Evolutionary conservation across 257 asterid genomes (phyloP).

Genomic region (Asclepias syriaca): DNA sequence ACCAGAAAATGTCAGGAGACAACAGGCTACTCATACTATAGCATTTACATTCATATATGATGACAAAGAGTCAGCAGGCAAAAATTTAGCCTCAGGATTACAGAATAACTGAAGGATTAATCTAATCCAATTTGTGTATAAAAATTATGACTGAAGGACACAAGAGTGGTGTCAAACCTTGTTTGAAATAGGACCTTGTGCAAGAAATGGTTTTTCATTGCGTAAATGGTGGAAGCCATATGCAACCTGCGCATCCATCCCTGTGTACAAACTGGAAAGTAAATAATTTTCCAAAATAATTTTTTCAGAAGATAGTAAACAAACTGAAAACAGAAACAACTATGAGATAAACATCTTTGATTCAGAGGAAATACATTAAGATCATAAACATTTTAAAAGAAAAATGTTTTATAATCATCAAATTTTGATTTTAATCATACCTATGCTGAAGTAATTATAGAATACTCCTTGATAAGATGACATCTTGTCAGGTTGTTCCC

Average conservation of each 20-base stretch:
- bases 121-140: background rate
- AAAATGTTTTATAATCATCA: background rate
- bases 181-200: conserved; percentile 90
- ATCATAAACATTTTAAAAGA: background rate
- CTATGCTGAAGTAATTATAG: conserved; percentile 97
- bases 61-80: background rate
- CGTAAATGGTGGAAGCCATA: conserved; percentile 94
- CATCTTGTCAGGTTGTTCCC: conserved; percentile 58
- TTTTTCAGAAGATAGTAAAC: background rate
- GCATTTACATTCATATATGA: background rate
- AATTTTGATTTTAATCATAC: conserved; percentile 24
- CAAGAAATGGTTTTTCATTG: conserved; percentile 85
- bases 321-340: background rate
- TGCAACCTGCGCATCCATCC: conserved; percentile 98
- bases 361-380: background rate
- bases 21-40: background rate
- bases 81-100: conserved; percentile 4
- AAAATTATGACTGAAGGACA: conserved; percentile 5
- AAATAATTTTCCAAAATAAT: conserved; percentile 6
- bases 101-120: background rate
- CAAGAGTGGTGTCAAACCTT: conserved; percentile 44
- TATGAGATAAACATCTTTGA: background rate
- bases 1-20: background rate
- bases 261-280: conserved; percentile 36
- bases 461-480: conserved; percentile 82